phyloP scores from a whole-genome alignment of 1,284 basidiomycete genomes.

The Irpex sp. region DNA sequence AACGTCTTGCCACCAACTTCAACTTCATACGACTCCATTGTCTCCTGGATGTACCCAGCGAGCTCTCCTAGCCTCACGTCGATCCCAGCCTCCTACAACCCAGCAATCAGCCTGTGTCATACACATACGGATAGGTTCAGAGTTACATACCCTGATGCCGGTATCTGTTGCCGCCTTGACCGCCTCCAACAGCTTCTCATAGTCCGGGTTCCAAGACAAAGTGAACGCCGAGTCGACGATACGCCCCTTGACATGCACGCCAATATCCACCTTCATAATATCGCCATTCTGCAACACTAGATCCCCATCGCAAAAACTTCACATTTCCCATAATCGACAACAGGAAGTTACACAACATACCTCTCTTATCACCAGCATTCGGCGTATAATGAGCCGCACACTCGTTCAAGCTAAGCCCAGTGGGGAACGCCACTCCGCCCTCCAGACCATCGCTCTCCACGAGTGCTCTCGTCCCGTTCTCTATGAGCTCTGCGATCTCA shows the following conservation, averaged over 20 bases:
- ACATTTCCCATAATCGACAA: no score
- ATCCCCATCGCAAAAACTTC: slow-evolving; percentile 3
- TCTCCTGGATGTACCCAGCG: slow-evolving; percentile 91
- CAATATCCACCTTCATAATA: slow-evolving; percentile 96
- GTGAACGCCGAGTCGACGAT: slow-evolving; percentile 98
- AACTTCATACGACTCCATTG: slow-evolving; percentile 99
- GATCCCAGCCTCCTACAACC: slow-evolving; percentile 85
- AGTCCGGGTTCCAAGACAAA: slow-evolving; percentile 83
- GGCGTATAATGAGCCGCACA: slow-evolving; percentile 97
- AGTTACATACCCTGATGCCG: slow-evolving; percentile 67
- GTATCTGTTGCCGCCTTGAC: slow-evolving; percentile 93
- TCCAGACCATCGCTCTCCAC: slow-evolving; percentile 90
- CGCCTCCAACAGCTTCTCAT: slow-evolving; percentile 85
- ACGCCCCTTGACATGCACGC: slow-evolving; percentile 92
- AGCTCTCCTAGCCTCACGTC: slow-evolving; percentile 93
- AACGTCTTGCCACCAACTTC: slow-evolving; percentile 82
- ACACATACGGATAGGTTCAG: no score
- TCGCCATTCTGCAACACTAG: slow-evolving; percentile 79
- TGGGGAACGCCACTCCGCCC: slow-evolving; percentile 92
- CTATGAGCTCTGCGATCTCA: slow-evolving; percentile 92
- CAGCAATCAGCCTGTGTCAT: no score
- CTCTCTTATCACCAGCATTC: slow-evolving; percentile 87
- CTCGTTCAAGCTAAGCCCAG: slow-evolving; percentile 90
- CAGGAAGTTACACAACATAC: slow-evolving; percentile 37
- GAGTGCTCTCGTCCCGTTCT: slow-evolving; percentile 84